Conservation (phyloP, 169 alveolate genomes). For the Eimeria nieschulzi region DNA sequence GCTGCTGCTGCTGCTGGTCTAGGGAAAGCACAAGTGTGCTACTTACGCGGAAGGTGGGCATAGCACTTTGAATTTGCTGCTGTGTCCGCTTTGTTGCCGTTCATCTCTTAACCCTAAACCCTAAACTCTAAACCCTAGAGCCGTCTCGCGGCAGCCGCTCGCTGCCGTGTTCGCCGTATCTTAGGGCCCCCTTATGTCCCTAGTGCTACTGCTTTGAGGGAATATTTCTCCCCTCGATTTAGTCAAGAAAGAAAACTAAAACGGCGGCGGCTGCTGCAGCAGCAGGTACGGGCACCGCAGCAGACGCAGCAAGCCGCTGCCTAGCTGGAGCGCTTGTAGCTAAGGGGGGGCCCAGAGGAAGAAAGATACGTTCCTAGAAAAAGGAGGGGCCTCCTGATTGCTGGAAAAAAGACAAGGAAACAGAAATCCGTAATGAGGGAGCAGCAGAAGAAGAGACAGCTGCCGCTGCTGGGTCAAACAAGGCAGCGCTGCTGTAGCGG, state of each 20-base stretch:
- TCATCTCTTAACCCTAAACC: conserved; percentile 23
- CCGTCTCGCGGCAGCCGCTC: conserved; percentile 27
- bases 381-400: not conserved
- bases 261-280: conserved; percentile 9
- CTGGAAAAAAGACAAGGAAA: conserved; percentile 15
- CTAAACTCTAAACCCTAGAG: conserved; percentile 32
- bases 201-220: not conserved
- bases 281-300: conserved; percentile 9
- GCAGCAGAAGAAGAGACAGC: conserved; percentile 57
- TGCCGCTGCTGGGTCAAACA: conserved; percentile 54
- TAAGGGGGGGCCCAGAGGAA: conserved; percentile 4
- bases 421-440: conserved; percentile 17
- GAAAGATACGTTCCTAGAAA: not conserved
- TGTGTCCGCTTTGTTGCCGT: not conserved
- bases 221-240: not conserved
- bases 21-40: not conserved
- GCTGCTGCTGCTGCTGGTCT: conserved; percentile 31
- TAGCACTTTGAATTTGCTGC: conserved; percentile 10
- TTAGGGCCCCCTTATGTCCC: not conserved
- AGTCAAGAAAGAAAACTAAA: not conserved
- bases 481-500: conserved; percentile 56
- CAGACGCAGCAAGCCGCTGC: conserved; percentile 26
- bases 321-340: not conserved
- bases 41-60: conserved; percentile 29
- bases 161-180: conserved; percentile 22